A percentile compares a stretch with the other conserved stretches of the same genome.
These are phyloP conservation scores for Collybia mongolica DNA, from an alignment of 768 basidiomycete genomes.

Conservation along the genomic window DNA sequence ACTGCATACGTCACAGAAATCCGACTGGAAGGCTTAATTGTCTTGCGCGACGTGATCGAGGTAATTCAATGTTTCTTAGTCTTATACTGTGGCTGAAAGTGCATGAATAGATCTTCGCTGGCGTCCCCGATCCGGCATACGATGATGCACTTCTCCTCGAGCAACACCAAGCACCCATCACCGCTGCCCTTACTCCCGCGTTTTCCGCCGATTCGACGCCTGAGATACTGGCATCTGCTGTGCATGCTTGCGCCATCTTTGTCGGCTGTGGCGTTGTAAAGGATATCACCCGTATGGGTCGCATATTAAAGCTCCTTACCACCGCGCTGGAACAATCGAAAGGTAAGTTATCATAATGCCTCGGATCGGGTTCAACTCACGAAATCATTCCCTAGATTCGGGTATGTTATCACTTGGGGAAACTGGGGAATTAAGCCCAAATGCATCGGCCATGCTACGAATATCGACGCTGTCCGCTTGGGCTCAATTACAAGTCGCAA, in stretches of 20 bases:
- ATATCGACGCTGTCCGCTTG: slow-evolving; percentile 93
- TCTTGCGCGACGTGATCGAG: slow-evolving; percentile 90
- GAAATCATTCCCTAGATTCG: slow-evolving; percentile 49
- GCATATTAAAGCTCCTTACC: slow-evolving; percentile 87
- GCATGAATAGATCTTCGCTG: slow-evolving; percentile 72
- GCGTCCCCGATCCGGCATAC: slow-evolving; percentile 89
- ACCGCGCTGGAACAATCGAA: slow-evolving; percentile 88
- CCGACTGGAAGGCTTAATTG: slow-evolving; percentile 83
- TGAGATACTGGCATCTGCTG: slow-evolving; percentile 89
- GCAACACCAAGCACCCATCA: slow-evolving; percentile 98
- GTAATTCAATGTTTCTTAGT: slow-evolving; percentile 36
- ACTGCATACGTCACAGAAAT: slow-evolving; percentile 97
- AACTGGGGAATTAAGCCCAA: slow-evolving; percentile 83
- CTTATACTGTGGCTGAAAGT: neutral
- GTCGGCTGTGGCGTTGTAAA: slow-evolving; percentile 95
- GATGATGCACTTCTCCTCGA: slow-evolving; percentile 88
- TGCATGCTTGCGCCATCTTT: slow-evolving; percentile 92
- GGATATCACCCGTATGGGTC: slow-evolving; percentile 88
- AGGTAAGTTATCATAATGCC: slow-evolving; percentile 41
- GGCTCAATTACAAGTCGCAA: slow-evolving; percentile 88
- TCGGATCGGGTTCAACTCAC: neutral
- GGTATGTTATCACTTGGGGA: slow-evolving; percentile 86
- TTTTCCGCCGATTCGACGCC: slow-evolving; percentile 95
- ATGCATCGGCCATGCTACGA: slow-evolving; percentile 92
- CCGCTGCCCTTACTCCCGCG: slow-evolving; percentile 93